Evolutionary conservation across 805 yeast genomes (phyloP), one percentile per base, ranked within the genome.

Genomic region (Teunomyces funiuensis): DNA sequence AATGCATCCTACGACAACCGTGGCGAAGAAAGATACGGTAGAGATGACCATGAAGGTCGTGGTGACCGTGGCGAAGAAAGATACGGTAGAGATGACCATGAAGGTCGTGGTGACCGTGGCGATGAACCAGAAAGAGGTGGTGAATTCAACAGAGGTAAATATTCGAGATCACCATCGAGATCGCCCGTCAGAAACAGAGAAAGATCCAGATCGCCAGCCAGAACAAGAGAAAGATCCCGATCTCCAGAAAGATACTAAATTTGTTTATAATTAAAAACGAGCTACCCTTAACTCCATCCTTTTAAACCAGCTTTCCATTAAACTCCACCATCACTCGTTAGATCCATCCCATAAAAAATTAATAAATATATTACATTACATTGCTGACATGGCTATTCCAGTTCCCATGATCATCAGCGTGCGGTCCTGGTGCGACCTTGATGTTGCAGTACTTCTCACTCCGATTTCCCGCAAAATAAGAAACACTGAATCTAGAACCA

Each of bases 111-210:
- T 16, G 22, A 30, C 9, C 13, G 19, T n/a, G 20, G 33, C 3
- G 14, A 16, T 10, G 34, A 31, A 10, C 16, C 23, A 2, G 34
- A 31, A n/a, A 31, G 34, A 19, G 25, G 48, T 15, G 40, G 43
- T 23, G 47, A 43, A 14, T 49, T 48, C 37, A 56, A 49, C 6
- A 56, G 60, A 49, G 58, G 70, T 40, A 65, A 62, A 16, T 57
- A 65, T 43, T 64, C 70, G 36, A 58, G 73, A 51, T 67, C 73
- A 16, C 72, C 74, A 9, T 56, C 61, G 22, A 56, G 60, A 28
- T 47, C 48, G 7, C 51, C 51, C 6, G 27, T 17, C 28, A 42
- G 49, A 49, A 51, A 56, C 27, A 55, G 53, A 43, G 44, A 44
- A 6, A 46, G 51, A 44, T 28, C 45, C 33, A 19, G 34, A 2